Base-by-base conservation (phyloP, 192 early-diverging fungal species). In the Coemansia pectinata region DNA sequence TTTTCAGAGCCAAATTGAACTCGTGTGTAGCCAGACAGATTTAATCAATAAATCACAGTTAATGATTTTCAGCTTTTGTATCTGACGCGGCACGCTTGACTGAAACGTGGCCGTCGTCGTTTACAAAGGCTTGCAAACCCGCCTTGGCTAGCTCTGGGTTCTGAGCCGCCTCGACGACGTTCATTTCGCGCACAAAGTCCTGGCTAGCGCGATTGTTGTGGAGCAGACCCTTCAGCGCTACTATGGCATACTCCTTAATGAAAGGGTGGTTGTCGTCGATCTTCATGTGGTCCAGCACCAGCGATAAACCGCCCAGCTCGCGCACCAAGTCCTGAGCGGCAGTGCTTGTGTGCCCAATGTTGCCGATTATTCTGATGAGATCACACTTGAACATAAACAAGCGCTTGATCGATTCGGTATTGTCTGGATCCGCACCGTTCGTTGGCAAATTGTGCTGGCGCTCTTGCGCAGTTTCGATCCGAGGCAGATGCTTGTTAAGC, bases 201-300 rank as follows among this genome's bases (percentile, higher is more conserved):
- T 84, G 81, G 73, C 31, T 84, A 11, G 33, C 65, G 14, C 21
- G 19, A n/a, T 84, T 84, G 59, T 66, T 53, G 8, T 76, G 39
- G 15, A 79, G 62, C 62, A 84, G 62, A 63, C 67, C 45, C 27
- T 66, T 63, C 39, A 84, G 62, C 14, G 81, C 81, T 7, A 84
- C 70, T 3, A 84, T 58, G 3, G 81, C 76, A 34, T 84, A 73
- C 58, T 84, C 81, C 59, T 70, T 71, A 67, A 84, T 84, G 38
- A 76, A 84, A 31, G 81, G 81, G 34, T 84, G 76, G 53, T 76
- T 78, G 27, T 79, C 81, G 55, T 84, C 81, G n/a, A 84, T 79
- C 40, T 62, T 69, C 70, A 73, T 71, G 61, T 84, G 70, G 63
- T 84, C 71, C 36, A 84, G 62, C 17, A 84, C 77, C 45, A 84